Conservation (phyloP, 805 yeast species). For the Metschnikowia cerradonensis region DNA sequence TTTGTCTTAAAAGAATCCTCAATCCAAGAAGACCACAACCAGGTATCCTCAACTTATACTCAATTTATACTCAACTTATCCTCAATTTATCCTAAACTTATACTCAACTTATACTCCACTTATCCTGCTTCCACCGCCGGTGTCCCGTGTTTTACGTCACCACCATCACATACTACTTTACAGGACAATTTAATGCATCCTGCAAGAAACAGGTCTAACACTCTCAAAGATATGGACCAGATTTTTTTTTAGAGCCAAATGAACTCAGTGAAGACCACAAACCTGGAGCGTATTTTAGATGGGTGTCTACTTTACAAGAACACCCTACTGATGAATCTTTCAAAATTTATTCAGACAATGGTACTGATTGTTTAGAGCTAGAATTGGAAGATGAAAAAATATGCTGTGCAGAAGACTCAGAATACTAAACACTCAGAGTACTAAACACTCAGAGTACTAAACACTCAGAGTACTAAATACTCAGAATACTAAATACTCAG, state of each 20-base stretch:
- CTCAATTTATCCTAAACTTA: too few relatives aligned
- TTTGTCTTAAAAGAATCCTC: neutral
- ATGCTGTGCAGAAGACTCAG: neutral
- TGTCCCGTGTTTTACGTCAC: constrained; percentile 11
- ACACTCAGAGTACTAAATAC: neutral
- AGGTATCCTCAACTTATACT: neutral
- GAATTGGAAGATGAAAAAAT: neutral
- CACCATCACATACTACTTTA: neutral
- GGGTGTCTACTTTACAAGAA: constrained; percentile 63
- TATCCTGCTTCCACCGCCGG: constrained; percentile 5
- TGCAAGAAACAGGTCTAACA: constrained; percentile 32
- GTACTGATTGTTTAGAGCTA: neutral
- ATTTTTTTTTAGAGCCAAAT: constrained; percentile 29
- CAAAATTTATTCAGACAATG: neutral
- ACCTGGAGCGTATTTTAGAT: constrained; percentile 60
- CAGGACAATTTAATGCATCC: constrained; percentile 15
- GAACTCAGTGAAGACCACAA: constrained; percentile 44
- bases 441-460: neutral
- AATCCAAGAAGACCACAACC: neutral
- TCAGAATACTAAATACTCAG: too few relatives aligned
- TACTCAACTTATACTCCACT: too few relatives aligned
- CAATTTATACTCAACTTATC: too few relatives aligned
- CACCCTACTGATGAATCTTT: constrained; percentile 28
- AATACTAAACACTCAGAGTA: neutral
- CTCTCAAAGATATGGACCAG: constrained; percentile 32